Base-by-base conservation (phyloP, 1,284 basidiomycete species). In the Spongiforma sp. region DNA sequence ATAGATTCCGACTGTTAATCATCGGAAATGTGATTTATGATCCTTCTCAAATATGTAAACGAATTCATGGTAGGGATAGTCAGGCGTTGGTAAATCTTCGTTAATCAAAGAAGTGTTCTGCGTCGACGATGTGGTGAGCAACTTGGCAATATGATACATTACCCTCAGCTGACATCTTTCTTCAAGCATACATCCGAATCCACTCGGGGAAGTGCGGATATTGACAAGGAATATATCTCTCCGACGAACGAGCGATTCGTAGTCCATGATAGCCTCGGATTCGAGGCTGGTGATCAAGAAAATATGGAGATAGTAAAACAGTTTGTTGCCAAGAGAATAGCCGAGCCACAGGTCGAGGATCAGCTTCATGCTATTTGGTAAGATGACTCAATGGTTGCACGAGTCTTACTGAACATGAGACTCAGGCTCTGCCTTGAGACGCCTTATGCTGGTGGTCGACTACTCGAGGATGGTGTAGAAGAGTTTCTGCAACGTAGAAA, bases 191-290 rank as follows among this genome's bases (percentile, higher is more conserved):
- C 41, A 4, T 70, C 68, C 2, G 10, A 34, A 1, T 26, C 2
- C 19, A 17, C 1, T 24, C 66, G 66, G 32, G 66, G 68, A 17
- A 5, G 0, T 11, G 60, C 63, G 3, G 4, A 67, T 9, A 69
- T 70, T 26, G 37, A 72, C 5, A 7, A 0, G 6, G 68, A 72
- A 26, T 62, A 61, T 32, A 21, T 56, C 24, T 59, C 70, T 24
- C 10, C 24, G 21, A 37, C 8, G 11, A 69, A 69, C 24, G 32
- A 56, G 3, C 57, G 60, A 48, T 60, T 69, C n/a, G 68, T 69
- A 9, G 58, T 72, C 6, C 70, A 70, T 15, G 70, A 72, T 30
- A 69, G 70, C 39, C 65, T 62, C 11, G 68, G 68, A 1, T 72
- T 69, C 12, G 70, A 72, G 46, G 56, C 59, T 15, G 65, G n/a